A percentile compares a stretch with the other conserved stretches of the same genome.
phyloP scores from a whole-genome alignment of 305 asterid genomes.

The Fraxinus sp. region DNA sequence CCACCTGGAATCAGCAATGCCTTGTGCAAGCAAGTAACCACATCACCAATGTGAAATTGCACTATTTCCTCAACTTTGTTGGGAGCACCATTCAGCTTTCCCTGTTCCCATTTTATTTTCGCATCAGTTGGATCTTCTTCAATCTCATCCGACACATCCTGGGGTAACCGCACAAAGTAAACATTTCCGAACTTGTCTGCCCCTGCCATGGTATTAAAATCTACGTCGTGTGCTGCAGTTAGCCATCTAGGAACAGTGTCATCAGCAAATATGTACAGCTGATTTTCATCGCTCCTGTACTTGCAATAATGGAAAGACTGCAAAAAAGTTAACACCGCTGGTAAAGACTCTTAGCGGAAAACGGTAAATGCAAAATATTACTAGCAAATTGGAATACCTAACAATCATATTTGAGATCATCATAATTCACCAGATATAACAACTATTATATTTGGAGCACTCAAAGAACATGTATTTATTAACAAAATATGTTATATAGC shows the following conservation, averaged over 20 bases:
- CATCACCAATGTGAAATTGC: constrained; percentile 95
- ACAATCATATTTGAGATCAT: too few relatives aligned
- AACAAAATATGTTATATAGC: too few relatives aligned
- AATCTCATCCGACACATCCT: constrained; percentile 95
- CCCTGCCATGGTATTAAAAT: constrained; percentile 96
- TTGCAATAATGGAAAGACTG: too few relatives aligned
- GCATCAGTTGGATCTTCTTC: constrained; percentile 99
- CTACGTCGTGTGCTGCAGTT: constrained; percentile 78
- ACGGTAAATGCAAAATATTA: too few relatives aligned
- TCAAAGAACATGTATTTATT: too few relatives aligned
- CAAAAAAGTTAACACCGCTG: too few relatives aligned
- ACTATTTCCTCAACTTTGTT: constrained; percentile 96
- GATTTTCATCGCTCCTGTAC: constrained; percentile 40
- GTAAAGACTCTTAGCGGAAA: too few relatives aligned
- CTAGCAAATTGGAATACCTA: too few relatives aligned
- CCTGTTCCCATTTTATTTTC: constrained; percentile 99
- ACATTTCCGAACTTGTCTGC: constrained; percentile 92
- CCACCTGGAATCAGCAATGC: constrained; percentile 93
- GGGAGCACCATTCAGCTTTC: constrained; percentile 95
- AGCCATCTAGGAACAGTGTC: constrained; percentile 99
- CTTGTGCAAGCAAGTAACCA: constrained; percentile 70
- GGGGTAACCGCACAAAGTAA: constrained; percentile 89
- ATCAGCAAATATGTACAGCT: constrained; percentile 89
- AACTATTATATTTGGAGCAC: too few relatives aligned
- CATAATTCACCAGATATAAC: too few relatives aligned